These are phyloP conservation scores for Rhexocercosporidium sp. DNA, from an alignment of 2,329 filamentous ascomycete genomes.

Conservation along the genomic window DNA sequence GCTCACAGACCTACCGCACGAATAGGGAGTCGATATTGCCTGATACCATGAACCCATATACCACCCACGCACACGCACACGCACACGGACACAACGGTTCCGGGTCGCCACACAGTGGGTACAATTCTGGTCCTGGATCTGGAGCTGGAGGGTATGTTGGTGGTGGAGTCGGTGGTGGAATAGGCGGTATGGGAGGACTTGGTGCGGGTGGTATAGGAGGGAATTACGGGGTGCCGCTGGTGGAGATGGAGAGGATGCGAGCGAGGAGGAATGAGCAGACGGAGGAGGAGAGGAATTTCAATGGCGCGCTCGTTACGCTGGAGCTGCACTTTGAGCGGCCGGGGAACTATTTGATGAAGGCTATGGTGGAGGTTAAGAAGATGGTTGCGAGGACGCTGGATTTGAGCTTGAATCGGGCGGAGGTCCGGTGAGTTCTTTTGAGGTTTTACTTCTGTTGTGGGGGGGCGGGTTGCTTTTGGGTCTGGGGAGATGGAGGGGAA, in stretches of 20 bases:
- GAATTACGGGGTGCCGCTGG: constrained; percentile 12
- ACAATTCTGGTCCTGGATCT: background rate
- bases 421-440: constrained; percentile 56
- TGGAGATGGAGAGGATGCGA: constrained; percentile 25
- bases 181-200: background rate
- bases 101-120: too few relatives aligned
- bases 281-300: constrained; percentile 68
- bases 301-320: constrained; percentile 63
- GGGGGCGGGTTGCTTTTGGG: background rate
- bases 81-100: background rate
- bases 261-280: constrained; percentile 47
- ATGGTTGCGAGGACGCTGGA: constrained; percentile 67
- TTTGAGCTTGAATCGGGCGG: constrained; percentile 63
- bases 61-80: background rate
- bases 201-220: background rate
- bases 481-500: background rate
- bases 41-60: constrained; percentile 23
- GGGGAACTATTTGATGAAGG: constrained; percentile 61
- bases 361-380: constrained; percentile 58
- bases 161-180: background rate
- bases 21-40: constrained; percentile 39
- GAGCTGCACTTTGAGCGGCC: constrained; percentile 65
- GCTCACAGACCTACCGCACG: constrained; percentile 38
- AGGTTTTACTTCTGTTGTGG: background rate
- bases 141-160: background rate